Percentiles rank a stretch among this genome's conserved stretches.
Conservation (phyloP, 1,284 basidiomycete genomes). For the Laetiporus sulphureus region DNA sequence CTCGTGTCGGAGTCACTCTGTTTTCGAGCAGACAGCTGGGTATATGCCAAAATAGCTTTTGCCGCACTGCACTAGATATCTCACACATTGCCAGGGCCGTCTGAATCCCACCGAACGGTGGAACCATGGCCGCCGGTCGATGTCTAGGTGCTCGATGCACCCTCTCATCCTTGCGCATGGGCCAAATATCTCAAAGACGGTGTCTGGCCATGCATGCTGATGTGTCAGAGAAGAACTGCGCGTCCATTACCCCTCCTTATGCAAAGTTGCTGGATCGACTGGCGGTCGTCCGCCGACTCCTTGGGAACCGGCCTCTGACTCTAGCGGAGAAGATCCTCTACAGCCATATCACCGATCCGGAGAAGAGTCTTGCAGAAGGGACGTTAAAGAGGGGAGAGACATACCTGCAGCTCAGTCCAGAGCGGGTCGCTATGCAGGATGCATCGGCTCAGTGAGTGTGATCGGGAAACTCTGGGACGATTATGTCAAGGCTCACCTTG, state of each 20-base stretch:
- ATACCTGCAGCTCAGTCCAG: slow-evolving; percentile 87
- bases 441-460: slow-evolving; percentile 90
- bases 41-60: no score
- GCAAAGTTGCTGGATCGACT: slow-evolving; percentile 71
- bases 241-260: slow-evolving; percentile 90
- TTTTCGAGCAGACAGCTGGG: no score
- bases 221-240: slow-evolving; percentile 57
- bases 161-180: no score
- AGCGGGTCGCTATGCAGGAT: slow-evolving; percentile 98
- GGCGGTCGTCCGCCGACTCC: slow-evolving; percentile 60
- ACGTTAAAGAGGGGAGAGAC: slow-evolving; percentile 78
- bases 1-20: no score
- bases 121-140: no score
- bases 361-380: slow-evolving; percentile 61
- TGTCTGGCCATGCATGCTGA: slow-evolving; percentile 55
- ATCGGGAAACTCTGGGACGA: no score
- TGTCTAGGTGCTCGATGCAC: no score
- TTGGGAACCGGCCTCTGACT: slow-evolving; percentile 73
- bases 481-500: no score
- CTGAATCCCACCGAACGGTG: no score
- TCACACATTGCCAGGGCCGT: no score
- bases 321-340: slow-evolving; percentile 98
- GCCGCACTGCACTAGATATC: no score
- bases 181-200: no score
- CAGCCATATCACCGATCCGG: slow-evolving; percentile 84